Percentiles rank a stretch among this genome's conserved stretches.
Evolutionary conservation across 345 rosid species (phyloP).

Genomic region (Linum tenue): DNA sequence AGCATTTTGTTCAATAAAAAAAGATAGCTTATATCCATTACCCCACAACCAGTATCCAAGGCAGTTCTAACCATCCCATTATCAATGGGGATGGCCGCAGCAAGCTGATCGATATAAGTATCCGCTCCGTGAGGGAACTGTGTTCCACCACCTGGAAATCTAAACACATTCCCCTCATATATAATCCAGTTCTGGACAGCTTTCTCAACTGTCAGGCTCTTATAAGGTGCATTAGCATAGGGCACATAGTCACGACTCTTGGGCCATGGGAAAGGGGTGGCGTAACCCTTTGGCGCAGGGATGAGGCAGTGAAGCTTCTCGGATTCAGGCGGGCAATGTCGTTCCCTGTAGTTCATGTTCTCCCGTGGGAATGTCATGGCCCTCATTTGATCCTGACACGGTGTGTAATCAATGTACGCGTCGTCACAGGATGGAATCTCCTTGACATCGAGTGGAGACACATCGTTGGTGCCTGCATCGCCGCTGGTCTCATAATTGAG

Average conservation of each 20-base stretch:
- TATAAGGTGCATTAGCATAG: constrained; percentile 28
- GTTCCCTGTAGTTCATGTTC: constrained; percentile 24
- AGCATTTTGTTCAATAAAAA: not conserved
- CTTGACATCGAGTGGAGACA: constrained; percentile 6
- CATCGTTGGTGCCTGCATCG: constrained; percentile 14
- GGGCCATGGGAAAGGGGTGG: constrained; percentile 26
- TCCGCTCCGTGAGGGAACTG: constrained; percentile 28
- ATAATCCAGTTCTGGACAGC: constrained; percentile 31
- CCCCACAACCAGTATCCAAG: constrained; percentile 26
- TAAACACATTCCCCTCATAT: constrained; percentile 22
- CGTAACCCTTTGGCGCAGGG: constrained; percentile 23
- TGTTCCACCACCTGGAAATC: constrained; percentile 27
- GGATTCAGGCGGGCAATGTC: constrained; percentile 24
- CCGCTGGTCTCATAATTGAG: constrained; percentile 21
- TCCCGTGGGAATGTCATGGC: constrained; percentile 29
- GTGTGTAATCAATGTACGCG: constrained; percentile 21
- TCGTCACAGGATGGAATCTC: constrained; percentile 19
- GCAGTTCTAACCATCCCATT: constrained; percentile 30
- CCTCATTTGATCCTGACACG: constrained; percentile 25
- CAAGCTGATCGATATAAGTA: constrained; percentile 24
- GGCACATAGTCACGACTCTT: constrained; percentile 26
- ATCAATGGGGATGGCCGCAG: constrained; percentile 24
- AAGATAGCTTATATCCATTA: not conserved
- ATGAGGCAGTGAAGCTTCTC: constrained; percentile 28
- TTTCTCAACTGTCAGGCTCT: constrained; percentile 30